Percentiles rank a stretch among this genome's conserved stretches.
Conservation (phyloP, 768 basidiomycete genomes). For the Strobilomyces echinocephalus region DNA sequence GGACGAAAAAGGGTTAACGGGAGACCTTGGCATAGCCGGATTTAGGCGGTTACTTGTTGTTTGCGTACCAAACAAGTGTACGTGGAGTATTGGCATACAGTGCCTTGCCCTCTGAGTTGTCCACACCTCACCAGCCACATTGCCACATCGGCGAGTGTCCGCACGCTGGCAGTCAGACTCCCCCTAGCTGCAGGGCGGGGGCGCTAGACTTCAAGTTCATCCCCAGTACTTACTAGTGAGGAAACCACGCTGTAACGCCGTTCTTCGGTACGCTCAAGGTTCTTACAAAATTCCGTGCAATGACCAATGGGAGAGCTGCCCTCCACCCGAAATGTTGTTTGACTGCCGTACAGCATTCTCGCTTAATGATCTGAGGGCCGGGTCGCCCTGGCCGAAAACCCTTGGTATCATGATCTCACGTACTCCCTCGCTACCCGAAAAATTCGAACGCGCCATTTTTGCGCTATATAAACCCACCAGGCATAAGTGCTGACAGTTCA, state of each 20-base stretch:
- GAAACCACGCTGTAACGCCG: too few relatives aligned
- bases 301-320: background rate
- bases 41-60: too few relatives aligned
- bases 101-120: too few relatives aligned
- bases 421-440: background rate
- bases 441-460: background rate
- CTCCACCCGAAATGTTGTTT: background rate
- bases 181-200: too few relatives aligned
- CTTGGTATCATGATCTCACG: background rate
- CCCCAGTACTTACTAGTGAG: background rate
- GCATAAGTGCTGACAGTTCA: background rate
- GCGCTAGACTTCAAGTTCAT: too few relatives aligned
- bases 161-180: too few relatives aligned
- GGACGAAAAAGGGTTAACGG: too few relatives aligned
- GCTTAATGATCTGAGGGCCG: background rate
- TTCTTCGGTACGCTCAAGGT: background rate
- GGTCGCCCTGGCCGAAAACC: background rate
- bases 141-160: too few relatives aligned
- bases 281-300: background rate
- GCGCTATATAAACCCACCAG: background rate
- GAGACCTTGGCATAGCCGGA: too few relatives aligned
- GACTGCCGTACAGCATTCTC: background rate
- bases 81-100: too few relatives aligned
- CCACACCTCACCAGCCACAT: too few relatives aligned
- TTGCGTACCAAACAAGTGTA: too few relatives aligned